Evolutionary conservation across 805 yeast species (phyloP).

Genomic region (Ogataea populi-albae): DNA sequence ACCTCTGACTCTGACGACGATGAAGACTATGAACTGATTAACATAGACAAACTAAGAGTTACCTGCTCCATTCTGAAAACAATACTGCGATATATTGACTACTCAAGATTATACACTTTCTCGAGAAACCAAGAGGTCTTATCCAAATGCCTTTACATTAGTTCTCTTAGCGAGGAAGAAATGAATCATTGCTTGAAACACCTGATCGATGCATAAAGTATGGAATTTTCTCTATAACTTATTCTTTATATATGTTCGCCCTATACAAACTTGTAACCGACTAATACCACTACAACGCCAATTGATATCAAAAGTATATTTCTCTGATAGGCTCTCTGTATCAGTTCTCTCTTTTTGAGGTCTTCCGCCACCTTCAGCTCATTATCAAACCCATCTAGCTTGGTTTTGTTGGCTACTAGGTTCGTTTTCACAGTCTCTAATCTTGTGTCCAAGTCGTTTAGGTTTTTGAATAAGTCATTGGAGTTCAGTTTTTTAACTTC

Average conservation of each 20-base stretch:
- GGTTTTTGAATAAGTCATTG: conserved; percentile 24
- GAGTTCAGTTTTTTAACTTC: conserved; percentile 21
- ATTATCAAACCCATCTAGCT: conserved; percentile 20
- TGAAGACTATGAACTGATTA: conserved; percentile 48
- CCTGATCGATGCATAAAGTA: conserved; percentile 15
- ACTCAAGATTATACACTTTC: conserved; percentile 69
- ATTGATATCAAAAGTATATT: conserved; percentile 9
- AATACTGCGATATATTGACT: conserved; percentile 76
- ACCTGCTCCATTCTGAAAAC: conserved; percentile 75
- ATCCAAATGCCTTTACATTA: conserved; percentile 81
- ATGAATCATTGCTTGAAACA: conserved; percentile 42
- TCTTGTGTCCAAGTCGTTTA: conserved; percentile 28
- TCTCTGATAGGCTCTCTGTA: conserved; percentile 12
- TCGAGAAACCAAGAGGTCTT: conserved; percentile 58
- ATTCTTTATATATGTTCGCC: not conserved
- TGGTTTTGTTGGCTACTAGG: conserved; percentile 21
- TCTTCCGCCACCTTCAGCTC: conserved; percentile 19
- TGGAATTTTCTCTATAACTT: too few relatives aligned
- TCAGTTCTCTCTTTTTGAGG: conserved; percentile 16
- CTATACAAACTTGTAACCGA: conserved; percentile 8
- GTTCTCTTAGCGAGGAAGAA: conserved; percentile 70
- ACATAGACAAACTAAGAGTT: conserved; percentile 73
- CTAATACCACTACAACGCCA: conserved; percentile 8
- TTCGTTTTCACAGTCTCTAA: conserved; percentile 24
- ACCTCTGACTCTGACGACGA: conserved; percentile 21